Evolutionary conservation across 208 protist species (phyloP).

Genomic region (Crithidia expoeki): DNA sequence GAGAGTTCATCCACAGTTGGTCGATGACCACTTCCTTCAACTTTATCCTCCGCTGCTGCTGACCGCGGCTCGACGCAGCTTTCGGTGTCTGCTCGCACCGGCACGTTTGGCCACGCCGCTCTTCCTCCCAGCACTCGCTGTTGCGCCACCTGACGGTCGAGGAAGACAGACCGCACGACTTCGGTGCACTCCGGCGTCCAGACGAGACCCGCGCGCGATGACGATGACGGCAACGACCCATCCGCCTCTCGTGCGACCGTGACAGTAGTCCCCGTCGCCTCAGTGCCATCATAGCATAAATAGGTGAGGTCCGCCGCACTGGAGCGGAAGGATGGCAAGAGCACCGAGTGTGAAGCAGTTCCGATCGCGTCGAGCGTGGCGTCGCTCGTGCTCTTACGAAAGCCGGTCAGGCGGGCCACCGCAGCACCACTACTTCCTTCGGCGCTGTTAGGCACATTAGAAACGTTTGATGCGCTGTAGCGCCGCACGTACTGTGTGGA

Average conservation of each 20-base stretch:
- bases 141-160: conserved; percentile 26
- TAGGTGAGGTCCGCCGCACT: neutral
- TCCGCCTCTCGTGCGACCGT: neutral
- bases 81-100: conserved; percentile 10
- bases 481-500: conserved; percentile 13
- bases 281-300: conserved; percentile 8
- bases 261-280: neutral
- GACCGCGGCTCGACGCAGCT: neutral
- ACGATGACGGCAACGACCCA: neutral
- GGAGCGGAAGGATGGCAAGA: neutral
- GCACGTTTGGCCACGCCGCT: conserved; percentile 30
- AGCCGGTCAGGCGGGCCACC: neutral
- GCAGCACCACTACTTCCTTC: neutral
- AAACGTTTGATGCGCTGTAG: neutral
- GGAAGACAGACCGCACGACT: conserved; percentile 39
- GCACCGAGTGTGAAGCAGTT: neutral
- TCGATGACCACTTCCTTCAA: neutral
- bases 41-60: neutral
- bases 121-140: conserved; percentile 23
- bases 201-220: conserved; percentile 2
- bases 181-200: conserved; percentile 39
- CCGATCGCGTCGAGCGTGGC: neutral
- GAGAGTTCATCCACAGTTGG: neutral
- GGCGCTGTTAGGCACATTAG: neutral
- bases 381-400: neutral